Evolutionary conservation across 352 stramenopile species (phyloP), one percentile per base, ranked within the genome.

Genomic region (Lagenidium giganteum): DNA sequence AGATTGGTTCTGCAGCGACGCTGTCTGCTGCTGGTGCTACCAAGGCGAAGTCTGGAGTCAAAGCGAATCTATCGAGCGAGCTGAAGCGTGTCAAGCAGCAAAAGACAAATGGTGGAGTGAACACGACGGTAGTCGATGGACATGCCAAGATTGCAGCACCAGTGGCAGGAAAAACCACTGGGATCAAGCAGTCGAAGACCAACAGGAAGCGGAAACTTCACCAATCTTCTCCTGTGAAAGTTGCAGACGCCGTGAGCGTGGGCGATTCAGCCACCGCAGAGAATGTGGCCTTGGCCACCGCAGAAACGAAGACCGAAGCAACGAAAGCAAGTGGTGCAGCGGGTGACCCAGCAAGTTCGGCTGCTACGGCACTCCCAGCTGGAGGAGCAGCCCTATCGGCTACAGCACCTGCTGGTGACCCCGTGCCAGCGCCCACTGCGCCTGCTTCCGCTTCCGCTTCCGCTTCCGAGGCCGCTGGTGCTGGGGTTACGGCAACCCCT

Each of bases 141-240:
- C 54, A 47, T 8, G 45, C 31, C 5, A 63, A 63, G 54, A 49
- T 30, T 22, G 40, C 40, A 12, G 13, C 44, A 1, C 2, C 43
- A 6, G 63, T 68, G 29, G 12, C 49, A 13, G 44, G 29, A 2
- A 42, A 52, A 14, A 49, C 32, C 0, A 66, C 63, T 22, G 52
- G 35, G 6, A 29, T 44, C 20, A 83, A 77, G 31, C 29, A 47
- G 3, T 40, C 47, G 5, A 59, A 61, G 18, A 58, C 61, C 17
- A 68, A 61, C 36, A 70, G 79, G n/a, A 92, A 92, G 57, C 72
- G 77, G 18, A 92, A 89, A 53, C 42, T 85, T 23, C 68, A 62
- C 18, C 64, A 74, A 44, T 56, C 48, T 17, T 81, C 64, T n/a
- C 57, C 61, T 0, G 47, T 61, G 1, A 60, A 59, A 23, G 38